A percentile compares a stretch with the other conserved stretches of the same genome.
phyloP scores from a whole-genome alignment of 371 early-diverging fungal genomes.

The Rhizopus stolonifer region DNA sequence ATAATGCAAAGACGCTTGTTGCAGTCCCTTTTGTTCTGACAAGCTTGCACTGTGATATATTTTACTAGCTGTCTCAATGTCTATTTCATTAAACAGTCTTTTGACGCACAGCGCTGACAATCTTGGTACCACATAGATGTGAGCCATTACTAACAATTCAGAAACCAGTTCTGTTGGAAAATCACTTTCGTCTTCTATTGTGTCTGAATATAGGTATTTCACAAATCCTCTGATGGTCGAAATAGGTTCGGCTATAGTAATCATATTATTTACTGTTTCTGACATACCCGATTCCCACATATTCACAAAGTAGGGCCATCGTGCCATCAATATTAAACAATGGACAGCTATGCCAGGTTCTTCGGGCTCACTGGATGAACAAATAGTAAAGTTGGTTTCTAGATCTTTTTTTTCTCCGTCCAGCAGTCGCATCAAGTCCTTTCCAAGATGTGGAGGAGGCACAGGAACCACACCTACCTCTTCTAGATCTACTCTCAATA shows the following conservation, averaged over 20 bases:
- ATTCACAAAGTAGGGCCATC: conserved; percentile 69
- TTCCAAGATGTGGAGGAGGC: conserved; percentile 54
- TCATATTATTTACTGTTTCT: conserved; percentile 43
- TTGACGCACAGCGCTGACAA: conserved; percentile 55
- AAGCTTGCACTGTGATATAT: conserved; percentile 61
- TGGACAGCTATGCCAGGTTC: conserved; percentile 42
- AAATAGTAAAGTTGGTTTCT: conserved; percentile 57
- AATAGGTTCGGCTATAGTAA: conserved; percentile 56
- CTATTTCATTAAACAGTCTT: conserved; percentile 52
- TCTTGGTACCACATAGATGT: conserved; percentile 58
- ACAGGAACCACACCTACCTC: conserved; percentile 58
- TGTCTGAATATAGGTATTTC: conserved; percentile 62
- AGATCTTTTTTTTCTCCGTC: conserved; percentile 35
- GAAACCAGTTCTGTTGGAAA: conserved; percentile 42
- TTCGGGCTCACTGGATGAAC: conserved; percentile 41
- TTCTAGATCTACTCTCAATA: conserved; percentile 59
- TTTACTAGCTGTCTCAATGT: conserved; percentile 53
- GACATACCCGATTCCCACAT: conserved; percentile 54
- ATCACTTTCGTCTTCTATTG: conserved; percentile 40
- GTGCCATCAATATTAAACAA: conserved; percentile 54
- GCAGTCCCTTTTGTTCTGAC: conserved; percentile 60
- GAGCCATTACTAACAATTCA: conserved; percentile 65
- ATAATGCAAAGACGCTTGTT: conserved; percentile 55
- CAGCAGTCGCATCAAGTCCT: conserved; percentile 54
- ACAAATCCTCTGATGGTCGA: conserved; percentile 55